Conservation (phyloP, 305 asterid genomes). For the Petunia hybrid region DNA sequence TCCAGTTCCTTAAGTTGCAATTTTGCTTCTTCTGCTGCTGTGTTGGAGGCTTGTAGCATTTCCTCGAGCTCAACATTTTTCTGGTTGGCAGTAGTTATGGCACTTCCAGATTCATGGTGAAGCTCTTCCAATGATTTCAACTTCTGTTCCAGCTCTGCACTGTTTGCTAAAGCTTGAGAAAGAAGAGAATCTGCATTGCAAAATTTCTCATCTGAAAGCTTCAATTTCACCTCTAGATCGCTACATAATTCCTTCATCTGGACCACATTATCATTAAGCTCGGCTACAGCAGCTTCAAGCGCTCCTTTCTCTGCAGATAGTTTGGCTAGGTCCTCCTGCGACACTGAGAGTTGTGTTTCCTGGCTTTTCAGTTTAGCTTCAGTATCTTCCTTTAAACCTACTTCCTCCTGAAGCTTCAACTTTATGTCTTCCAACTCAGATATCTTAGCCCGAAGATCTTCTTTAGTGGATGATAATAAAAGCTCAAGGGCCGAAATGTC, state of each 20-base stretch:
- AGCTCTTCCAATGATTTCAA: constrained; percentile 70
- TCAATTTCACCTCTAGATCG: constrained; percentile 80
- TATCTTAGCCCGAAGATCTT: constrained; percentile 53
- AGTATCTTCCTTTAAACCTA: constrained; percentile 49
- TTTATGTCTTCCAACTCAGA: constrained; percentile 65
- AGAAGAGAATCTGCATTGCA: constrained; percentile 71
- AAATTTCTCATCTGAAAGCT: constrained; percentile 74
- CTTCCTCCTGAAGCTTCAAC: constrained; percentile 64
- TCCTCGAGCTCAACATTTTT: constrained; percentile 71
- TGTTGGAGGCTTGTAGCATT: constrained; percentile 49
- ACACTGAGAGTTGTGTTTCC: constrained; percentile 50
- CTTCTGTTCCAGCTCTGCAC: constrained; percentile 74
- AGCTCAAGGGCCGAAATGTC: constrained; percentile 59
- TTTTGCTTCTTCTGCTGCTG: constrained; percentile 66
- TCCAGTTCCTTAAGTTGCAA: constrained; percentile 58
- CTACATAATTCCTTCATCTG: constrained; percentile 73
- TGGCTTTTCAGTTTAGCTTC: constrained; percentile 55
- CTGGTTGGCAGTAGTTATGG: constrained; percentile 52
- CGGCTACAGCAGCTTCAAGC: constrained; percentile 65
- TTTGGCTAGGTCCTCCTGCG: constrained; percentile 61
- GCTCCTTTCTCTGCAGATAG: constrained; percentile 57
- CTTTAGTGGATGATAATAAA: constrained; percentile 50
- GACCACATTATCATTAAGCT: constrained; percentile 55
- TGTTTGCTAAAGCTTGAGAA: constrained; percentile 70
- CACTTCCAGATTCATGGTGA: constrained; percentile 66